Evolutionary conservation across 371 early-diverging fungal genomes (phyloP), one percentile per base, ranked within the genome.

Genomic region (Mucor sp.): DNA sequence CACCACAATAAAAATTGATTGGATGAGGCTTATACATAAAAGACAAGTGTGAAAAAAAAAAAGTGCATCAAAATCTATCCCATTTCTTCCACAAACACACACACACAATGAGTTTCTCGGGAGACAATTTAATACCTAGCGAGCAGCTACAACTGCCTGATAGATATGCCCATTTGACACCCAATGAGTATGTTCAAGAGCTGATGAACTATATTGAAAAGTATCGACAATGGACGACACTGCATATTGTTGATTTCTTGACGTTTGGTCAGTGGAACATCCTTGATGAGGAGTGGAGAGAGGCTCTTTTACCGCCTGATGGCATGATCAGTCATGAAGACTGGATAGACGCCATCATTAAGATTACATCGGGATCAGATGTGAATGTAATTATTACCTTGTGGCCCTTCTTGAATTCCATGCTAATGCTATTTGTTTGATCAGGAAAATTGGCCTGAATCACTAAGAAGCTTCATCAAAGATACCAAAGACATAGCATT

Each of bases 231-330:
- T 66, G 76, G 37, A 71, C 76, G 9, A 66, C 74, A n/a, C 64
- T 81, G 59, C 81, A 83, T 64, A 78, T 85, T 65, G 82, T 80
- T 3, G 77, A 85, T 48, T 85, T 83, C 41, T 70, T 84, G 21
- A 83, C 85, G 2, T 48, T 56, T 1, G 62, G 72, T 58, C 78
- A 76, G 30, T 83, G 83, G 85, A 60, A 72, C 12, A 30, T 67
- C 19, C 53, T 85, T n/a, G 66, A 70, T 25, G 33, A 32, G 6
- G 77, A 79, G n/a, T 85, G 85, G 85, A 75, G 67, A 25, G 43
- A 67, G 44, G 75, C 56, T 0, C 50, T 77, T 12, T 58, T 70
- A 55, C 63, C 63, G 11, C 32, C 15, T 11, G 47, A 53, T 12
- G 23, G 43, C 8, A 53, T 30, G 14, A 7, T 61, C 17, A 50